A percentile compares a stretch with the other conserved stretches of the same genome.
Conservation (phyloP, 371 early-diverging fungal genomes). For the Rhizomucor pusillus region DNA sequence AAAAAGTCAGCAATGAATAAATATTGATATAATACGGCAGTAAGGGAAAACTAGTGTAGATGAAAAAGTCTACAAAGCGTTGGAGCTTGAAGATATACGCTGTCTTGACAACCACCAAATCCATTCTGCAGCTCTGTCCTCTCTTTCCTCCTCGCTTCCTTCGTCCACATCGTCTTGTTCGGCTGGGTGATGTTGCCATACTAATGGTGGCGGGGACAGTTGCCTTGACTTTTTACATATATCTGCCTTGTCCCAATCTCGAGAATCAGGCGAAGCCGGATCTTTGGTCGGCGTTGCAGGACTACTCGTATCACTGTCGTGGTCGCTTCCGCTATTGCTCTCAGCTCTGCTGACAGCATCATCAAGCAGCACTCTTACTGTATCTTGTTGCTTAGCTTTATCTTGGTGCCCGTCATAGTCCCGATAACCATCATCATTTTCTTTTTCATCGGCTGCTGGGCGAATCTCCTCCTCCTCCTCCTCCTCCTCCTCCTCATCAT, state of each 20-base stretch:
- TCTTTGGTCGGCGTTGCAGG: constrained; percentile 19
- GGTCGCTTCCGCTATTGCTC: constrained; percentile 13
- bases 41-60: neutral
- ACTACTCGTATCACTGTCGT: constrained; percentile 17
- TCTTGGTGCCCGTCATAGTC: no score
- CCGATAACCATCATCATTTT: constrained; percentile 4
- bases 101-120: constrained; percentile 18
- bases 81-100: neutral
- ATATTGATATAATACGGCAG: neutral
- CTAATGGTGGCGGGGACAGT: neutral
- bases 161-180: constrained; percentile 10
- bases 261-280: constrained; percentile 1
- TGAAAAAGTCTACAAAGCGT: neutral
- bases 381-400: neutral
- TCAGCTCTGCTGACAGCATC: no score
- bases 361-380: no score
- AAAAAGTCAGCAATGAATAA: no score
- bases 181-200: constrained; percentile 10
- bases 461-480: neutral
- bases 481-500: constrained; percentile 15
- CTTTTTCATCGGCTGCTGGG: neutral
- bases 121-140: constrained; percentile 17
- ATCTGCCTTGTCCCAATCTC: neutral
- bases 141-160: constrained; percentile 14
- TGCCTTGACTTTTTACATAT: neutral